These are phyloP conservation scores for Alternaria sp. DNA, from an alignment of 2,329 filamentous ascomycete species.

Conservation along the genomic window DNA sequence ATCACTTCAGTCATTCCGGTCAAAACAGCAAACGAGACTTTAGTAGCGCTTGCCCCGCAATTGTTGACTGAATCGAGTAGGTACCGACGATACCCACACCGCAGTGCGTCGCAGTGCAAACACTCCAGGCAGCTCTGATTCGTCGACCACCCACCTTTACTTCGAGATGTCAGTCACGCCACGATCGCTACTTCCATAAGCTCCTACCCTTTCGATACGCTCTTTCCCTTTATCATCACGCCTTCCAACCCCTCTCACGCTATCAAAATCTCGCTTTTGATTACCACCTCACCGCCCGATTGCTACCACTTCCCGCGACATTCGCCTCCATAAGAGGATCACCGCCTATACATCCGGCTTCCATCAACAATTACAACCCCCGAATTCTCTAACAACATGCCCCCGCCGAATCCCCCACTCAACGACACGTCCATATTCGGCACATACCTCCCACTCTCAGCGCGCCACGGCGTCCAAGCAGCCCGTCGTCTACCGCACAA, in stretches of 20 bases:
- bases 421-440: not conserved
- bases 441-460: not conserved
- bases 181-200: not conserved
- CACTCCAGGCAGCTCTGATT: not conserved
- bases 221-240: not conserved
- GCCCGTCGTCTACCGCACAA: not conserved
- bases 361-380: not conserved
- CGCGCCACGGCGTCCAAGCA: not conserved
- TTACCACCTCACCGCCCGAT: not conserved
- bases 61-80: rapidly evolving
- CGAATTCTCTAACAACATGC: not conserved
- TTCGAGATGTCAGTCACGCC: not conserved
- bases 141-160: not conserved
- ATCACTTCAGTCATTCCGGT: no score
- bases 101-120: not conserved
- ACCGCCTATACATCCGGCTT: not conserved
- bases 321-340: not conserved
- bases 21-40: not conserved
- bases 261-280: not conserved
- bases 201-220: not conserved
- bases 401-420: not conserved
- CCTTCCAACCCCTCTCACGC: not conserved
- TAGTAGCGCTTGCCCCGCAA: not conserved
- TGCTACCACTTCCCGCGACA: not conserved
- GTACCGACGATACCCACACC: not conserved